Base-by-base conservation (phyloP, 148 eudicot species). In the Rhododendron simsii region DNA sequence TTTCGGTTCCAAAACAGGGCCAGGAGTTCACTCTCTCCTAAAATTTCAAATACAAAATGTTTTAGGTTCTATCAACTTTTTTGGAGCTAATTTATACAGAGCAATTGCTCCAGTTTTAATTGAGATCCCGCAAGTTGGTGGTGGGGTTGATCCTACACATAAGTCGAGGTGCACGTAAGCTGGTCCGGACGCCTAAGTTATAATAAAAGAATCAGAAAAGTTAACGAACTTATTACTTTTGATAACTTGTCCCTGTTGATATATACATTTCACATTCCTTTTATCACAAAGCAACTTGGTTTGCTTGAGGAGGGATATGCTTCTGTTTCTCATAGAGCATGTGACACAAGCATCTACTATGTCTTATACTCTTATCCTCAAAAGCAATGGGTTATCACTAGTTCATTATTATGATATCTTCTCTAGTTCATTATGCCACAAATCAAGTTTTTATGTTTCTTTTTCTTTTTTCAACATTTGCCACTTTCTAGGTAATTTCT, bases 251-350 rank as follows among this genome's bases (percentile, higher is more conserved):
- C 74, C 87, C 83, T 78, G 78, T 79, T 85, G 71, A 35, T 9
- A 18, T 30, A 26, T 30, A 26, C 28, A 44, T n/a, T 16, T 48
- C 45, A 13, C 30, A 21, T 16, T 61, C 47, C 23, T 23, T 53
- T 84, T 76, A 77, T 84, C 79, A 69, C 35, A 84, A 59, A 26
- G 44, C 86, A 76, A 84, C 55, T 78, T 77, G 82, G 78, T 73
- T 6, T 84, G 59, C 63, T 45, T 26, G 63, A 80, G n/a, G n/a
- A 16, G 16, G 61, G 50, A 35, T 57, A 57, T 37, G 65, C 41
- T 15, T 51, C 26, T n/a, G 5, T 8, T 10, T 73, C 5, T 47
- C 78, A 28, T 69, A 26, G 45, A 41, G 85, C 23, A 51, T 83
- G 37, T 83, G 77, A 83, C 37, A 83, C 57, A 69, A 48, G 80